Base-by-base conservation (phyloP, 2,329 filamentous ascomycete species). In the Exophiala viscosa region DNA sequence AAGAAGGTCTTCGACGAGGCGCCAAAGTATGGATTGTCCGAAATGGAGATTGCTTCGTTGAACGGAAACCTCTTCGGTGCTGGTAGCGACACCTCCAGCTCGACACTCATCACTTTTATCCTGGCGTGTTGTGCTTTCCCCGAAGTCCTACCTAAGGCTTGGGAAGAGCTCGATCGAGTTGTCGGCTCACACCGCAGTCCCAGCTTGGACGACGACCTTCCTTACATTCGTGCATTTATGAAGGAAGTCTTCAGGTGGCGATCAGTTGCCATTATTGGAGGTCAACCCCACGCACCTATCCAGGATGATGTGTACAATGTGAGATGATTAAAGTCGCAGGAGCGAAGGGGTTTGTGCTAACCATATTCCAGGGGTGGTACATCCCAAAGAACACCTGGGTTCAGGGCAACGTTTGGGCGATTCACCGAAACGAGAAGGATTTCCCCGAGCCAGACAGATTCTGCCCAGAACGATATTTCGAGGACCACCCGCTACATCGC, bases 141-240 rank as follows among this genome's bases (percentile, higher is more conserved):
- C 0, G 69, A 76, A n/a, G 69, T 76, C 5, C 68, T 77, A 49
- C 49, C 58, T 1, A 74, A 70, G 17, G 72, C 76, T 0, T 74
- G 76, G 54, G 70, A 71, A 17, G 79, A 70, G 62, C 52, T 83
- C 3, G 78, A 81, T 55, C 64, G 67, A 1, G 72, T 81, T 1
- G 68, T 83, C 2, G 79, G 80, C 3, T 60, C 66, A 0, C 50
- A 69, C 13, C 70, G 80, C 2, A 70, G 73, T 4, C 80, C 80
- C 0, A 64, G 62, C 18, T 75, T 75, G 62, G 71, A 75, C 34
- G 66, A 70, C 0, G 64, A 68, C 1, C 62, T 84, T 10, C 79
- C 79, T 0, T 83, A 83, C 58, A 64, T 82, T 32, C 70, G 73
- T 13, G 76, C 76, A 2, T 70, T 81, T 9, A 71, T 81, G 14